phyloP scores from a whole-genome alignment of 1,284 basidiomycete genomes.

The Crepidotus sp. region DNA sequence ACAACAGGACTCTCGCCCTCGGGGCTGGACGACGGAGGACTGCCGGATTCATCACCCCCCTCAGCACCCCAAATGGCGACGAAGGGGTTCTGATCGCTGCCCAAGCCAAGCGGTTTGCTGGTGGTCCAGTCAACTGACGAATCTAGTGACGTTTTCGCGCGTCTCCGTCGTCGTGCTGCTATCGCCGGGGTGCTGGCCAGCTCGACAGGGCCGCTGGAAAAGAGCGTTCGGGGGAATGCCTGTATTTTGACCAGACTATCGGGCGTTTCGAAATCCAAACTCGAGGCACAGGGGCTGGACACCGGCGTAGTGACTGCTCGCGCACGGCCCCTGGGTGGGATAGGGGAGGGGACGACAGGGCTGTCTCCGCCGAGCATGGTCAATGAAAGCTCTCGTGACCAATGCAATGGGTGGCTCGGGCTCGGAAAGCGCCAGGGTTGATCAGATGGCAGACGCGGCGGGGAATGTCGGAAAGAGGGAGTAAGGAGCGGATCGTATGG shows the following conservation, averaged over 20 bases:
- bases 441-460: constrained; percentile 57
- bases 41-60: constrained; percentile 19
- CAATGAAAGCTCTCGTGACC: constrained; percentile 52
- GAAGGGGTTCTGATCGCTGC: constrained; percentile 16
- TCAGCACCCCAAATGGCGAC: constrained; percentile 15
- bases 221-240: constrained; percentile 31
- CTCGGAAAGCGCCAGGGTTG: constrained; percentile 72
- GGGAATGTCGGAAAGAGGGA: constrained; percentile 66
- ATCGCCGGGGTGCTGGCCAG: constrained; percentile 13
- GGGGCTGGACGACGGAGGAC: constrained; percentile 31
- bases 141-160: constrained; percentile 24
- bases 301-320: constrained; percentile 4
- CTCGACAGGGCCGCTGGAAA: constrained; percentile 19
- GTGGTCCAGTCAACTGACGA: constrained; percentile 42
- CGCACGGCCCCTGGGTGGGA: constrained; percentile 3
- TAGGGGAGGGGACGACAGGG: constrained; percentile 22
- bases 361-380: constrained; percentile 43
- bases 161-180: not conserved
- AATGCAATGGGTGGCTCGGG: constrained; percentile 60
- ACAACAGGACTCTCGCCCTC: constrained; percentile 54
- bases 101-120: constrained; percentile 25
- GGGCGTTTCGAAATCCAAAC: constrained; percentile 27
- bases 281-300: constrained; percentile 20
- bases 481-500: constrained; percentile 65
- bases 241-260: constrained; percentile 28